phyloP scores from a whole-genome alignment of 169 alveolate species.

The Eimeria tenella region DNA sequence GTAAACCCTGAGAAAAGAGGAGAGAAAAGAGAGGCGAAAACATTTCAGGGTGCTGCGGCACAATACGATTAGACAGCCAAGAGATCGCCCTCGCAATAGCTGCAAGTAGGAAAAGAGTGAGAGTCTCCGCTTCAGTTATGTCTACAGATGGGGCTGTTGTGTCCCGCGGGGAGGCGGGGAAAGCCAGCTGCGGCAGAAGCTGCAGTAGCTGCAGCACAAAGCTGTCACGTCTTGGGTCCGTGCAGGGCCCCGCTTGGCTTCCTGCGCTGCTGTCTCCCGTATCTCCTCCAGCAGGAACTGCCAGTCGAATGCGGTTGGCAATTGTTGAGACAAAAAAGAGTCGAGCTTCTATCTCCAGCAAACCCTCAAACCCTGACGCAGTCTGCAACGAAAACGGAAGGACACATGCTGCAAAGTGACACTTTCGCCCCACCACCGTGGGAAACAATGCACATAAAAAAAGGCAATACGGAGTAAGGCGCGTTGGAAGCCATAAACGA shows the following conservation, averaged over 20 bases:
- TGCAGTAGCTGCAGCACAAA: constrained; percentile 51
- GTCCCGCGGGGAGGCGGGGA: neutral
- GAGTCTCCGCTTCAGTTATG: constrained; percentile 25
- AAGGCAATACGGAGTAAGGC: too few species aligned
- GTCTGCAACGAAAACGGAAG: neutral
- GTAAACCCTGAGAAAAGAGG: constrained; percentile 30
- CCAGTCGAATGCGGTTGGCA: constrained; percentile 65
- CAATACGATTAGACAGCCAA: constrained; percentile 68
- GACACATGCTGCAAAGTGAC: neutral
- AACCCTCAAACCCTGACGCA: neutral
- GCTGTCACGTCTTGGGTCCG: constrained; percentile 3
- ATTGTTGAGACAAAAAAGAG: constrained; percentile 42
- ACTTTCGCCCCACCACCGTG: neutral
- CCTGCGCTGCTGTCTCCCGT: constrained; percentile 13
- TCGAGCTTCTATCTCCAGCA: constrained; percentile 52
- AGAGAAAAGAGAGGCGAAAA: constrained; percentile 70
- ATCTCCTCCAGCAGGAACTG: neutral
- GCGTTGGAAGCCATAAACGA: too few species aligned
- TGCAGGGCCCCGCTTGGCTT: neutral
- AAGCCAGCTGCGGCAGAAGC: constrained; percentile 70
- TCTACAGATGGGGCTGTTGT: neutral
- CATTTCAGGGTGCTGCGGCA: constrained; percentile 44
- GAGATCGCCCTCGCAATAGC: constrained; percentile 63
- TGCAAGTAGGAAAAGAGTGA: constrained; percentile 46
- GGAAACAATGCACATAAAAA: too few species aligned